phyloP scores from a whole-genome alignment of 1,139 yeast genomes.

The Magnusiomyces fungicola region DNA sequence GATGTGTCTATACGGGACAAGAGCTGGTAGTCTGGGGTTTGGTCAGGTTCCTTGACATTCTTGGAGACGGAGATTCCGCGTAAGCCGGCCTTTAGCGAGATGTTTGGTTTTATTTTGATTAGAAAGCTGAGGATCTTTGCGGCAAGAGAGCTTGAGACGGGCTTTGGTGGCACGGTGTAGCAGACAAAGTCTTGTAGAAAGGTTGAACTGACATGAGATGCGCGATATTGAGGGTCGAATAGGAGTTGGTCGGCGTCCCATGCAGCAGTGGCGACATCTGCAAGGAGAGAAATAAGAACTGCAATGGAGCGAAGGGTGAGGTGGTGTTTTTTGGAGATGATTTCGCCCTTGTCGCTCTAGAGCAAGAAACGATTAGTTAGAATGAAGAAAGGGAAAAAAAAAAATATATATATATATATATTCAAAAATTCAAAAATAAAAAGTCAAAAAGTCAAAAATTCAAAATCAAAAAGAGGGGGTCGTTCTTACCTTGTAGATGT shows the following conservation, averaged over 20 bases:
- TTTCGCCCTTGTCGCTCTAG: conserved; percentile 9
- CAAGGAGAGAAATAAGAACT: conserved; percentile 7
- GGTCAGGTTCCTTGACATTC: conserved; percentile 1
- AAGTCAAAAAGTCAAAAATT: too few relatives aligned
- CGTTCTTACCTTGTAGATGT: conserved; percentile 7
- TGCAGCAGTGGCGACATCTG: conserved; percentile 11
- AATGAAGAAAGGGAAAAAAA: neutral
- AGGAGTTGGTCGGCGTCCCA: conserved; percentile 12
- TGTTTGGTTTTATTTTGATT: conserved; percentile 13
- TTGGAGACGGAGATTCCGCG: conserved; percentile 4
- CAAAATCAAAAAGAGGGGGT: neutral
- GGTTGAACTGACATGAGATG: neutral
- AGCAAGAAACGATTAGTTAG: neutral
- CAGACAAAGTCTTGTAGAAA: conserved; percentile 8
- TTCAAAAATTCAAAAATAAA: too few relatives aligned
- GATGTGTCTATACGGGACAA: conserved; percentile 41
- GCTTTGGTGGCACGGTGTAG: conserved; percentile 11
- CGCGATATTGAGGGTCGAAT: conserved; percentile 6
- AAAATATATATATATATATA: too few relatives aligned
- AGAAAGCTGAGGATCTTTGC: conserved; percentile 17
- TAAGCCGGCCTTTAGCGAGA: conserved; percentile 9
- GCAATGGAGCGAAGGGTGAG: conserved; percentile 10
- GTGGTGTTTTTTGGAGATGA: conserved; percentile 7
- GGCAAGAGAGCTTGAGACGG: conserved; percentile 10
- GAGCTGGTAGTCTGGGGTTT: conserved; percentile 14